A percentile compares a stretch with the other conserved stretches of the same genome.
Evolutionary conservation across 805 yeast species (phyloP).

Genomic region (Kregervanrija fluxuum): DNA sequence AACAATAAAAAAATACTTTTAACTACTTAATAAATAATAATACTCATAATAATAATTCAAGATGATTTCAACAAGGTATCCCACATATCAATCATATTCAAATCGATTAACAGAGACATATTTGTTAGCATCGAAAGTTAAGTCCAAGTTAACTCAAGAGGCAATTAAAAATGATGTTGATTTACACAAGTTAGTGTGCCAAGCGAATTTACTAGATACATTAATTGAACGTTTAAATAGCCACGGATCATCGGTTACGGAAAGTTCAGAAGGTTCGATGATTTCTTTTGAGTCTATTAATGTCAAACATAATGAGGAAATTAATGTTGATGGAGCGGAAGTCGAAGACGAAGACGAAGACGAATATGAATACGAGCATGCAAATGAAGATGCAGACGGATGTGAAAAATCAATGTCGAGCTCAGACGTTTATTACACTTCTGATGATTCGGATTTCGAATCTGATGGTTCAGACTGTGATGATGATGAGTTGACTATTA

Average conservation of each 20-base stretch:
- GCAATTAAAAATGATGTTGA: conserved; percentile 52
- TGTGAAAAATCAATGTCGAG: not conserved
- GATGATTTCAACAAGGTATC: too few species aligned
- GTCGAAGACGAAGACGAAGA: conserved; percentile 3
- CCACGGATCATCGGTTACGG: conserved; percentile 21
- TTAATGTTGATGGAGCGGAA: conserved; percentile 1
- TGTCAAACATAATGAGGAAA: not conserved
- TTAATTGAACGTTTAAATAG: conserved; percentile 45
- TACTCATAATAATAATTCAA: too few species aligned
- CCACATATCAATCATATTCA: too few species aligned
- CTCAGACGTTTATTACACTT: conserved; percentile 7
- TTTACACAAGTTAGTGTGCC: conserved; percentile 53
- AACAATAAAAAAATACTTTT: too few species aligned
- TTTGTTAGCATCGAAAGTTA: conserved; percentile 56
- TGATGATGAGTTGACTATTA: conserved; percentile 9
- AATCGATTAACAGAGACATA: conserved; percentile 39
- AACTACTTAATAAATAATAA: too few species aligned
- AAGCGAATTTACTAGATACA: conserved; percentile 64
- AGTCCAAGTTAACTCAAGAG: conserved; percentile 54
- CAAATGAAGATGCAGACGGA: not conserved
- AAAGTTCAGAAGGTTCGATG: conserved; percentile 14
- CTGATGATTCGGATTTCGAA: conserved; percentile 27
- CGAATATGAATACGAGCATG: conserved; percentile 11
- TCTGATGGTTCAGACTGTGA: conserved; percentile 23
- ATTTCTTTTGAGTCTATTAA: conserved; percentile 14